Evolutionary conservation across 2,329 filamentous ascomycete genomes (phyloP).

Genomic region (Talaromyces sp.): DNA sequence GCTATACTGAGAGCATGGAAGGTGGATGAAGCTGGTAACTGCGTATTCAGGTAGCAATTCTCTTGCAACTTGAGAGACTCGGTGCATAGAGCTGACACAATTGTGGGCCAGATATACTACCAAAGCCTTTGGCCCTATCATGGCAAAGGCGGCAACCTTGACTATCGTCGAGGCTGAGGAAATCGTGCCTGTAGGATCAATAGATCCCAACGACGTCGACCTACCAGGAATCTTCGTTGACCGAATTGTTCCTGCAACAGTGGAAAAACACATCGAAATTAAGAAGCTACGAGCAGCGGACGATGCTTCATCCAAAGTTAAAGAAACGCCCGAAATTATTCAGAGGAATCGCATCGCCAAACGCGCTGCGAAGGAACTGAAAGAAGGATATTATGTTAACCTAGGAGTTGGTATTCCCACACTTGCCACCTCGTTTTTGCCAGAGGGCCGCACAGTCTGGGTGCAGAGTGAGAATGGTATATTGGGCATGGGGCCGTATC

Average conservation of each 20-base stretch:
- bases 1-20: conserved; percentile 92
- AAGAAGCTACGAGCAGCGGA: conserved; percentile 74
- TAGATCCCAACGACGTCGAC: conserved; percentile 78
- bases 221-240: conserved; percentile 90
- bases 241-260: conserved; percentile 76
- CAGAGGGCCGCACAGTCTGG: conserved; percentile 72
- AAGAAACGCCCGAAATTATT: conserved; percentile 57
- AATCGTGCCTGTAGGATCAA: conserved; percentile 85
- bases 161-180: conserved; percentile 91
- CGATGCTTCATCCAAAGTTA: conserved; percentile 68
- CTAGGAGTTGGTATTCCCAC: conserved; percentile 91
- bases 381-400: conserved; percentile 87
- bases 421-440: conserved; percentile 80
- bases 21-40: conserved; percentile 87
- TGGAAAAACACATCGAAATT: conserved; percentile 75
- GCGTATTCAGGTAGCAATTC: conserved; percentile 68
- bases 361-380: conserved; percentile 75
- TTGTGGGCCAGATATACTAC: conserved; percentile 56
- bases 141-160: conserved; percentile 82
- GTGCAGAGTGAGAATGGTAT: conserved; percentile 80
- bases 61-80: too few species aligned
- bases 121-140: conserved; percentile 69
- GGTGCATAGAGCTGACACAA: background rate
- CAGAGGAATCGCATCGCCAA: conserved; percentile 81
- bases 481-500: conserved; percentile 68